Evolutionary conservation across 768 basidiomycete genomes (phyloP), one percentile per base, ranked within the genome.

Genomic region (Boletus pseudopeckii): DNA sequence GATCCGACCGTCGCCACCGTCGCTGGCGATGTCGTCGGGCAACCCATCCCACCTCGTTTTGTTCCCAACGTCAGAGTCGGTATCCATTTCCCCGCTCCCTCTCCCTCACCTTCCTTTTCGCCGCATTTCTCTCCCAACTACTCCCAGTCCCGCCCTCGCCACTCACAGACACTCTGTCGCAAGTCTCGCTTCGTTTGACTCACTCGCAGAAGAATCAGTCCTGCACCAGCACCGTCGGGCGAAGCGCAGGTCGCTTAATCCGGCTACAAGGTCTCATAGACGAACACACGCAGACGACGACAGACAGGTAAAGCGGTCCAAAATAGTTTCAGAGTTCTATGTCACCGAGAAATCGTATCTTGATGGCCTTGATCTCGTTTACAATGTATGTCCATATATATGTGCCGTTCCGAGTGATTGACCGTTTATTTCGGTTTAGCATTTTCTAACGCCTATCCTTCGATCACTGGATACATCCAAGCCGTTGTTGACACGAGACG

Each of bases 301-400:
- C 44, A 72, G 71, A 45, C 75, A 79, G 42, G 71, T 71, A 38
- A 92, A 86, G 66, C 74, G 86, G 45, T 71, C 78, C 42, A 89
- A 83, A 68, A 77, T 93, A 36, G 76, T 92, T n/a, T 76, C 81
- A 41, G 92, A 94, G 65, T 86, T 94, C 58, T 84, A 82, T 59
- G 83, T 87, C 52, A 92, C 91, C 0, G 92, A 94, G 72, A 82
- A 77, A 61, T 80, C 84, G 0, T 94, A 94, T 60, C 80, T 92
- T 32, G 81, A 85, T 60, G 92, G 91, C 9, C 77, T 94, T 39
- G 89, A 92, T 56, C 75, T 93, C 46, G 82, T 94, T 47, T 88
- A 93, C 72, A 80, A 84, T 56, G 91, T 91, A 55, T 41, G 84
- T 76, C 10, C 24, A 30, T n/a, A 28, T 15, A 47, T 34, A 38